phyloP scores from a whole-genome alignment of 1,284 basidiomycete genomes.

The Leccinum solheimii region DNA sequence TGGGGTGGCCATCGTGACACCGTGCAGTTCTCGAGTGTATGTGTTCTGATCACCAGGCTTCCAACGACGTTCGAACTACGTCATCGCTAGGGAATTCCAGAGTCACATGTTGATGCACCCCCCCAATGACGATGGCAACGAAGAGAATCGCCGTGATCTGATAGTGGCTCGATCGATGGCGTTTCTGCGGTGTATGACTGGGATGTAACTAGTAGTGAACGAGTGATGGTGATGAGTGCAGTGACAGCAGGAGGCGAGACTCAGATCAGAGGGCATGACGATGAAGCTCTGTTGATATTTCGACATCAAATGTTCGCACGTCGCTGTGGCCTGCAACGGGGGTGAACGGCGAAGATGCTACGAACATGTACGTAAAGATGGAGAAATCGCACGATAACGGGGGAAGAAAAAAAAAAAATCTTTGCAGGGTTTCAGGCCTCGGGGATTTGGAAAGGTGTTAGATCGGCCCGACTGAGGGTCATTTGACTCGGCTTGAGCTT shows the following conservation, averaged over 20 bases:
- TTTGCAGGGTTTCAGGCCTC: background rate
- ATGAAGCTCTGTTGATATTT: background rate
- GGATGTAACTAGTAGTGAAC: background rate
- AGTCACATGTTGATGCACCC: slow-evolving; percentile 14
- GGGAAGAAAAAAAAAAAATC: background rate
- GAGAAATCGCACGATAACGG: background rate
- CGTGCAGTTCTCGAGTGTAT: slow-evolving; percentile 38
- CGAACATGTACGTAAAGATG: background rate
- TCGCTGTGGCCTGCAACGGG: background rate
- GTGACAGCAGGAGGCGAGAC: background rate
- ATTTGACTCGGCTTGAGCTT: background rate
- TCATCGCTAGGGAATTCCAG: slow-evolving; percentile 19
- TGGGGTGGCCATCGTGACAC: background rate
- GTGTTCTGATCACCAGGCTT: slow-evolving; percentile 39
- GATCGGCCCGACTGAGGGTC: background rate
- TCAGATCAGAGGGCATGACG: background rate
- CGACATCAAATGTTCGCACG: background rate
- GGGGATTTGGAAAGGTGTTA: background rate
- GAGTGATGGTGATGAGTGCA: background rate
- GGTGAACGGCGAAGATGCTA: background rate
- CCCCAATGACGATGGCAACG: slow-evolving; percentile 1
- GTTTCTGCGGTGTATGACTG: background rate
- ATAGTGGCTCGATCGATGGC: background rate
- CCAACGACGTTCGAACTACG: background rate
- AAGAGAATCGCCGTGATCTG: background rate